A percentile compares a stretch with the other conserved stretches of the same genome.
These are phyloP conservation scores for Aureoboletus auriporus DNA, from an alignment of 768 basidiomycete species.

Conservation along the genomic window DNA sequence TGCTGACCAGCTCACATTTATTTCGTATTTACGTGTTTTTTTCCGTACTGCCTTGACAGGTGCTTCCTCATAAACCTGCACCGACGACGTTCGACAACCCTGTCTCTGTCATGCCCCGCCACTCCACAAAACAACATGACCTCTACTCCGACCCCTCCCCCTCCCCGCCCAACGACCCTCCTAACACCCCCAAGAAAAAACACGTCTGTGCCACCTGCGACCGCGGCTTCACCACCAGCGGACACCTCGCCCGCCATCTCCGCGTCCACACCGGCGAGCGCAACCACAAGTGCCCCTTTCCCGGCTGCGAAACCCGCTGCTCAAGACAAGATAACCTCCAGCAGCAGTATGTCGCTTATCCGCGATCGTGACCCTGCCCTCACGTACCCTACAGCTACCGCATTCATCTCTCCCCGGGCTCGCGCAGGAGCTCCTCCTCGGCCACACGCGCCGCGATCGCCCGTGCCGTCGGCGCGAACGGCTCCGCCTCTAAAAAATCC, in stretches of 20 bases:
- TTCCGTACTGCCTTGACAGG: conserved; percentile 34
- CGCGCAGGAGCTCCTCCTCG: conserved; percentile 56
- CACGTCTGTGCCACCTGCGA: conserved; percentile 72
- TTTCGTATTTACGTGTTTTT: conserved; percentile 29
- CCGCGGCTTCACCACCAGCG: conserved; percentile 81
- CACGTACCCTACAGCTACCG: conserved; percentile 51
- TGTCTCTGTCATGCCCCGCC: conserved; percentile 31
- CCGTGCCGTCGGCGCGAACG: conserved; percentile 33
- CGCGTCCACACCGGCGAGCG: conserved; percentile 89
- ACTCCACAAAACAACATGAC: conserved; percentile 25
- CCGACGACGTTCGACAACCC: conserved; percentile 23
- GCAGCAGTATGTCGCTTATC: conserved; percentile 24
- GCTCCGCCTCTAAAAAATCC: conserved; percentile 12
- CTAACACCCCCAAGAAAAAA: conserved; percentile 27
- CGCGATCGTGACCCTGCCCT: conserved; percentile 7
- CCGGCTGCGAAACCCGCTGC: conserved; percentile 90
- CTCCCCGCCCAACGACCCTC: conserved; percentile 12
- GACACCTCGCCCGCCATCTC: conserved; percentile 85
- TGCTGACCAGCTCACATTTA: conserved; percentile 20
- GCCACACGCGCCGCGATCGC: conserved; percentile 55
- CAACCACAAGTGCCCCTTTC: conserved; percentile 91
- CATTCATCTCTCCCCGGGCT: conserved; percentile 78
- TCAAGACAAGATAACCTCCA: conserved; percentile 86
- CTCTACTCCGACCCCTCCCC: conserved; percentile 25
- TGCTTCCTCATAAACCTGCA: conserved; percentile 33